Evolutionary conservation across 352 stramenopile species (phyloP), one percentile per base, ranked within the genome.

Genomic region (Pythium dissotocum): DNA sequence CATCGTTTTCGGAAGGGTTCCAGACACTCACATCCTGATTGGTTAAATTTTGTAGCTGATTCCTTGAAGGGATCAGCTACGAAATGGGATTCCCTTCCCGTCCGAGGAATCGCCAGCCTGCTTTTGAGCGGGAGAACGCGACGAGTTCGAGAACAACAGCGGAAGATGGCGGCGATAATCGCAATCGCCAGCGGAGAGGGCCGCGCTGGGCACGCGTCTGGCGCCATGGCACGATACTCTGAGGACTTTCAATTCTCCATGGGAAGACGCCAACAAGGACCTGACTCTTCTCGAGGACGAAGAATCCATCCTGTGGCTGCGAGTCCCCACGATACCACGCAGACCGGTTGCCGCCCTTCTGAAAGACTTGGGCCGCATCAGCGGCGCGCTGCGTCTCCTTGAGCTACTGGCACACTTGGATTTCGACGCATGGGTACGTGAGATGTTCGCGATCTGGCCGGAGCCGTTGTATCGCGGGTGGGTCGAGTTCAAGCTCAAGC

Each of bases 361-460:
- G 24, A 35, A 18, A 9, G 12, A 44, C 16, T 61, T 51, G 55
- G 33, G 16, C 33, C 36, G 36, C 30, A 35, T 42, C 1, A n/a
- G 61, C 14, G 61, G 61, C 4, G 38, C n/a, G 12, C 6, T 67
- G 6, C 26, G 33, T 3, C 26, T 67, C 0, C 14, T 67, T 2
- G 24, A 49, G 9, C 24, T 54, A 36, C 33, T 61, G 4, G 51
- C 61, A 18, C 61, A 18, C 24, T 49, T 60, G 9, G 51, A 67
- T 42, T 67, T 61, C 38, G 28, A 59, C 35, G 48, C 61, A 51
- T 67, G 61, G 61, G 33, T 67, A 8, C 46, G 36, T 26, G 52
- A 54, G 1, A 54, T 61, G 49, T 33, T 67, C 28, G 26, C 14
- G 42, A 51, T 51, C 3, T 51, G 42, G 42, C 61, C 49, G n/a